Base-by-base conservation (phyloP, 495 filamentous ascomycete species). In the Articulospora tetracladia region DNA sequence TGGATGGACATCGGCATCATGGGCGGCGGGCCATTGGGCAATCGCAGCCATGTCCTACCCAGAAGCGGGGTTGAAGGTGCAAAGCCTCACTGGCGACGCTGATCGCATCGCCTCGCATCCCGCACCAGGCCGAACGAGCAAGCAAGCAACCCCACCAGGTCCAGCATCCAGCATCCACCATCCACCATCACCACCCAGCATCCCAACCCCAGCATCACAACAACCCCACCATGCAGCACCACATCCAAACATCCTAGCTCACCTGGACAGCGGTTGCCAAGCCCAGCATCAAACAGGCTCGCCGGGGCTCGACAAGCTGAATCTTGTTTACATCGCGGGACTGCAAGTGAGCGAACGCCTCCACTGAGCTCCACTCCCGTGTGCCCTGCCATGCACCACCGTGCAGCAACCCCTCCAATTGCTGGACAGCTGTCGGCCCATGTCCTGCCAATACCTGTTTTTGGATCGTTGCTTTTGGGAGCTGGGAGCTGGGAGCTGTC, bases 251-350 rank as follows among this genome's bases (percentile, higher is more conserved):
- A 44, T 7, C 15, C 39, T 24, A 44, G 53, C 13, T 23, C 30
- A 13, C 32, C 34, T 56, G 32, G 34, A 46, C 53, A 44, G 12
- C 34, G 32, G 13, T n/a, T 55, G 53, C 53, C 53, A 56, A 53
- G 51, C 3, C 24, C 27, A 4, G 13, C 19, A 24, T 39, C 3
- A 44, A 23, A 20, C 51, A 20, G 13, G 2, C 24, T 26, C 19
- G 24, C 24, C 28, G 49, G 10, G 3, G 22, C 49, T 52, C 49
- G 24, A 52, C 27, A 25, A 44, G 39, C 39, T 44, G 39, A 44
- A 44, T 44, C 39, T 34, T 34, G 30, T 34, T 34, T 7, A 34
- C 6, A 34, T 34, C 30, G 30, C 30, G 30, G 30, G 30, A n/a
- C n/a, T n/a, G n/a, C n/a, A n/a, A n/a, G n/a, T n/a, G n/a, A n/a